A percentile compares a stretch with the other conserved stretches of the same genome.
These are phyloP conservation scores for Kodamaea kakaduensis DNA, from an alignment of 805 yeast species.

Conservation along the genomic window DNA sequence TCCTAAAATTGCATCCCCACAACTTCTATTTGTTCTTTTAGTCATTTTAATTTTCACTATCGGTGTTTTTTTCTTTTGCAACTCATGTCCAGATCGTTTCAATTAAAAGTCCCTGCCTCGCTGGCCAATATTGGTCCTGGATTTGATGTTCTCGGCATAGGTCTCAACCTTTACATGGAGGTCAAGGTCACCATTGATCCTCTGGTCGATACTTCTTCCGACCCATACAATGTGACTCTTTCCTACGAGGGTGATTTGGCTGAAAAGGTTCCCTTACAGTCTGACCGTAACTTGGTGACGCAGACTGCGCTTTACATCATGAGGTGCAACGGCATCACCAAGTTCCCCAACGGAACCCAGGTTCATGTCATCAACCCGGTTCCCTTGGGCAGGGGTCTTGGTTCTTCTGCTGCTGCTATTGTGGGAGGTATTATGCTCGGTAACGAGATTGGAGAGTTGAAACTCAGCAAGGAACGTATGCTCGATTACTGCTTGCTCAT, in stretches of 20 bases:
- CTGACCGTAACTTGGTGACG: conserved; percentile 83
- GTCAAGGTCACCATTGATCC: conserved; percentile 66
- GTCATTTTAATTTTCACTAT: no score
- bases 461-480: conserved; percentile 73
- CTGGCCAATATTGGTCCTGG: conserved; percentile 99
- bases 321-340: conserved; percentile 70
- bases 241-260: conserved; percentile 79
- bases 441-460: conserved; percentile 73
- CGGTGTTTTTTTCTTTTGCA: background rate
- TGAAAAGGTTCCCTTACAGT: conserved; percentile 69
- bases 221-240: conserved; percentile 66
- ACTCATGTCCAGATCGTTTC: conserved; percentile 28
- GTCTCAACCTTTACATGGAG: conserved; percentile 69
- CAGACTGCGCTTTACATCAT: conserved; percentile 89
- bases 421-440: conserved; percentile 95
- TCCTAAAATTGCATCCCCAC: no score
- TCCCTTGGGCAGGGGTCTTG: conserved; percentile 94
- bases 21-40: no score
- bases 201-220: conserved; percentile 41
- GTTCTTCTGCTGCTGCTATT: conserved; percentile 97
- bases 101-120: conserved; percentile 85
- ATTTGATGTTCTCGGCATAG: conserved; percentile 93
- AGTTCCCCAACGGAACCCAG: conserved; percentile 81
- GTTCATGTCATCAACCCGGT: conserved; percentile 84
- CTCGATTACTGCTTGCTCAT: conserved; percentile 94